phyloP scores from a whole-genome alignment of 2,329 filamentous ascomycete genomes.

The Aspergillus phoenicis region DNA sequence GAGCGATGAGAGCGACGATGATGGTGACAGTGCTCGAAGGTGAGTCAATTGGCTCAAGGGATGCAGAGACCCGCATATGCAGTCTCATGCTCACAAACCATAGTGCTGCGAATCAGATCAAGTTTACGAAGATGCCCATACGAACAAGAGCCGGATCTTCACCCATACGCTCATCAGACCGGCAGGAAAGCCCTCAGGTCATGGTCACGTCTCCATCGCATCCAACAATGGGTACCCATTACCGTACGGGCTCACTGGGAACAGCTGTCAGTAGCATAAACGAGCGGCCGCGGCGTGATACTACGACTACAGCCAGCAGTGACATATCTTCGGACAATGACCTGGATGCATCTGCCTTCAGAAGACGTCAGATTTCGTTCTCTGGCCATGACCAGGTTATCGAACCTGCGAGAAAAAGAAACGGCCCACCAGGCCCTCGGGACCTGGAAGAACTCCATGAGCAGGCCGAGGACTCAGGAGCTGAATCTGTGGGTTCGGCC shows the following conservation, averaged over 20 bases:
- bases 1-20: slow-evolving; percentile 68
- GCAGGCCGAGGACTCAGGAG: slow-evolving; percentile 51
- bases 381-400: slow-evolving; percentile 41
- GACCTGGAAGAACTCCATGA: slow-evolving; percentile 40
- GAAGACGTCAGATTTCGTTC: slow-evolving; percentile 55
- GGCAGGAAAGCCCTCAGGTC: slow-evolving; percentile 50
- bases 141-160: slow-evolving; percentile 85
- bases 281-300: slow-evolving; percentile 61
- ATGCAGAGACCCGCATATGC: background rate
- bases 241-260: slow-evolving; percentile 59
- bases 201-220: slow-evolving; percentile 59
- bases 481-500: slow-evolving; percentile 52
- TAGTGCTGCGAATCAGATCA: slow-evolving; percentile 82
- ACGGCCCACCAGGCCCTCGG: slow-evolving; percentile 30
- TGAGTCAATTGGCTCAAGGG: slow-evolving; percentile 18
- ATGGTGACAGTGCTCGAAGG: slow-evolving; percentile 51
- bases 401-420: slow-evolving; percentile 33
- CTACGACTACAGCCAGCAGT: slow-evolving; percentile 66
- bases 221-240: slow-evolving; percentile 49
- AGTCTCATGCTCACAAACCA: slow-evolving; percentile 23
- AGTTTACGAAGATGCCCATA: slow-evolving; percentile 94
- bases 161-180: slow-evolving; percentile 64
- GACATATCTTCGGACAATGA: slow-evolving; percentile 69
- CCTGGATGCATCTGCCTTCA: slow-evolving; percentile 56
- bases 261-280: slow-evolving; percentile 56